Evolutionary conservation across 2,329 filamentous ascomycete species (phyloP), one percentile per base, ranked within the genome.

Genomic region (Penicillium sp.): DNA sequence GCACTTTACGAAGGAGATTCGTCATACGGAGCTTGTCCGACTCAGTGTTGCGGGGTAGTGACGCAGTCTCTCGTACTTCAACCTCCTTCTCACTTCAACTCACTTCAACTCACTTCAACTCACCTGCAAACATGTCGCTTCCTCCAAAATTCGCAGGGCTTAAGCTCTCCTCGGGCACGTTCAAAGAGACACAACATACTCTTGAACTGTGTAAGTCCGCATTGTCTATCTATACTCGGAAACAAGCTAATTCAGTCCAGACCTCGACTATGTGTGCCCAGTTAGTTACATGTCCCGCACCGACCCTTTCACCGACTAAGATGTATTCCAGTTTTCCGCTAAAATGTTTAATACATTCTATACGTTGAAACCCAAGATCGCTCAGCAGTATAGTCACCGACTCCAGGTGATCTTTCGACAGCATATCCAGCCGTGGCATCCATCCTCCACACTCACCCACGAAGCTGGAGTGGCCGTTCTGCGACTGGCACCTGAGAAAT

Each of bases 401-500:
- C 74, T 95, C 2, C 79, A 87, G 61, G 77, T 95, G 60, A 81
- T 97, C 64, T 88, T 96, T 77, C 86, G 91, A 43, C 91, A 92
- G 68, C 90, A 95, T 68, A 82, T 96, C 63, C 90, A 95, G 75
- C 89, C 90, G 12, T 95, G 92, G 92, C 91, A 97, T 73, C 92
- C 92, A 1, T 89, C 87, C 18, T 90, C 83, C 35, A 90, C 87
- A 6, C 78, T 90, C 9, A 66, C 65, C 7, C 72, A 76, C 48
- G 92, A 97, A 78, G 87, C 90, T 28, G 91, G 78, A 3, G 80
- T 89, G 28, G 92, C 90, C 2, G 89, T 96, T 1, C 78, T 92
- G 59, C 81, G 80, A 44, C 70, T 89, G 6, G 75, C 82, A 2
- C 86, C 88, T 0, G 75, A 78, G 15, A 83, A 82, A 58, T 97